A percentile compares a stretch with the other conserved stretches of the same genome.
phyloP scores from a whole-genome alignment of 495 filamentous ascomycete species.

The Acidiella bohemica region DNA sequence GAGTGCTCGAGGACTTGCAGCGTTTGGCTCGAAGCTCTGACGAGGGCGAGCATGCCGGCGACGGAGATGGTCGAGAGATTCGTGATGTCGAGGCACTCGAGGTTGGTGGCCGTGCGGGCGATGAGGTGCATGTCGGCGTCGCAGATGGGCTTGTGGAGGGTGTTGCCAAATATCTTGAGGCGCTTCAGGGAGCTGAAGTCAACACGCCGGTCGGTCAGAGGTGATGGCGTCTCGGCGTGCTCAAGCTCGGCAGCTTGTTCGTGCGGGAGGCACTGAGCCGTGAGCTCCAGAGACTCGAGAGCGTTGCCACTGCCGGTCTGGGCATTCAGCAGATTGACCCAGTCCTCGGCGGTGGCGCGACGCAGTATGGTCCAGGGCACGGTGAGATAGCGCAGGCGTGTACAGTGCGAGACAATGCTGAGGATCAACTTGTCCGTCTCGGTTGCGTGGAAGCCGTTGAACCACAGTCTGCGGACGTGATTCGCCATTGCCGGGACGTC shows the following conservation, averaged over 20 bases:
- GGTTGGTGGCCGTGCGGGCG: conserved; percentile 36
- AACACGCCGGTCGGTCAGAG: conserved; percentile 27
- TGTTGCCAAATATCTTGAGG: conserved; percentile 41
- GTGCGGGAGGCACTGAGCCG: conserved; percentile 33
- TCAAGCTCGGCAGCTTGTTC: conserved; percentile 25
- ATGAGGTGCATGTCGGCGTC: conserved; percentile 37
- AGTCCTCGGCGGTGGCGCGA: conserved; percentile 32
- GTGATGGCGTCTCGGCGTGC: conserved; percentile 20
- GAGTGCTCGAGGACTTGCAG: conserved; percentile 41
- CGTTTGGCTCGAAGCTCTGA: conserved; percentile 34
- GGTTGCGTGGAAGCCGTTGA: conserved; percentile 39
- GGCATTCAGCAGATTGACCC: conserved; percentile 31
- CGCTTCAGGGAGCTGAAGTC: conserved; percentile 35
- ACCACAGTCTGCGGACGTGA: conserved; percentile 40
- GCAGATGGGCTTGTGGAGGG: conserved; percentile 37
- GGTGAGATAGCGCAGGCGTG: conserved; percentile 31
- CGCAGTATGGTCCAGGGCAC: conserved; percentile 42
- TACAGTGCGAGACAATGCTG: conserved; percentile 31
- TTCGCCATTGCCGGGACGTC: conserved; percentile 31
- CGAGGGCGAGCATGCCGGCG: conserved; percentile 36
- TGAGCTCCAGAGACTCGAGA: conserved; percentile 38
- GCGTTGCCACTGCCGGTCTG: conserved; percentile 20
- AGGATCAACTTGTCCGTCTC: conserved; percentile 36
- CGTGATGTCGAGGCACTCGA: conserved; percentile 40
- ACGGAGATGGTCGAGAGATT: conserved; percentile 38